Percentiles rank a stretch among this genome's conserved stretches.
phyloP scores from a whole-genome alignment of 1,284 basidiomycete species.

The Cryptococcus sp. region DNA sequence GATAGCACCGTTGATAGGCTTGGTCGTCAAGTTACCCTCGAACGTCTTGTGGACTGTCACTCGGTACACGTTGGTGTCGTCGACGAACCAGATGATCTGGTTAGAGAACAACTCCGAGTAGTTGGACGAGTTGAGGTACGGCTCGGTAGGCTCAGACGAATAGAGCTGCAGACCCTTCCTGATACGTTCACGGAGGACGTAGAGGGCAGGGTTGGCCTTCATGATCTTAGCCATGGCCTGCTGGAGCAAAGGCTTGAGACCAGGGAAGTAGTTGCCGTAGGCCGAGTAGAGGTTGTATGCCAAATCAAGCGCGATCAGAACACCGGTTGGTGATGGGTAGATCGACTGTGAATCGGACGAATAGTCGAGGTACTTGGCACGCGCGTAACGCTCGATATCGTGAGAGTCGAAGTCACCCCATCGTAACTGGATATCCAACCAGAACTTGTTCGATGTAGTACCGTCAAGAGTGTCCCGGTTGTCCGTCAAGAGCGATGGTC shows the following conservation, averaged over 20 bases:
- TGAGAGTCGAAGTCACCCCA: conserved; percentile 99
- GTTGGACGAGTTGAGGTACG: conserved; percentile 89
- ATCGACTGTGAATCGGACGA: conserved; percentile 96
- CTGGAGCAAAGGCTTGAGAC: conserved; percentile 95
- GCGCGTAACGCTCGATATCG: conserved; percentile 95
- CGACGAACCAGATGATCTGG: conserved; percentile 99
- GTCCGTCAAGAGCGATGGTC: conserved; percentile 93
- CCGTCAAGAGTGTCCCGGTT: conserved; percentile 96
- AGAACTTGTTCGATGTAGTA: conserved; percentile 97
- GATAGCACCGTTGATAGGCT: conserved; percentile 99
- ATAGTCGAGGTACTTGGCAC: conserved; percentile 85
- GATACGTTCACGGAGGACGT: conserved; percentile 97
- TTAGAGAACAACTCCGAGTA: conserved; percentile 97
- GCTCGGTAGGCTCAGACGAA: conserved; percentile 98
- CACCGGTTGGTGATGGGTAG: conserved; percentile 96
- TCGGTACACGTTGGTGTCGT: conserved; percentile 99
- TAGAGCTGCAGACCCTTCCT: conserved; percentile 97
- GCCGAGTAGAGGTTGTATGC: conserved; percentile 99
- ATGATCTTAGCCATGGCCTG: conserved; percentile 99
- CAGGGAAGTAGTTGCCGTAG: conserved; percentile 99
- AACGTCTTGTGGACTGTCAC: conserved; percentile 99
- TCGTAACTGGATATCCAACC: conserved; percentile 96
- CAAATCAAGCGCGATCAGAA: conserved; percentile 95
- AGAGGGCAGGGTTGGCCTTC: conserved; percentile 79
- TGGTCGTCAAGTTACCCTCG: conserved; percentile 99